Percentiles rank a stretch among this genome's conserved stretches.
These are phyloP conservation scores for Aspergillus niger DNA, from an alignment of 2,329 filamentous ascomycete species.

Conservation along the genomic window DNA sequence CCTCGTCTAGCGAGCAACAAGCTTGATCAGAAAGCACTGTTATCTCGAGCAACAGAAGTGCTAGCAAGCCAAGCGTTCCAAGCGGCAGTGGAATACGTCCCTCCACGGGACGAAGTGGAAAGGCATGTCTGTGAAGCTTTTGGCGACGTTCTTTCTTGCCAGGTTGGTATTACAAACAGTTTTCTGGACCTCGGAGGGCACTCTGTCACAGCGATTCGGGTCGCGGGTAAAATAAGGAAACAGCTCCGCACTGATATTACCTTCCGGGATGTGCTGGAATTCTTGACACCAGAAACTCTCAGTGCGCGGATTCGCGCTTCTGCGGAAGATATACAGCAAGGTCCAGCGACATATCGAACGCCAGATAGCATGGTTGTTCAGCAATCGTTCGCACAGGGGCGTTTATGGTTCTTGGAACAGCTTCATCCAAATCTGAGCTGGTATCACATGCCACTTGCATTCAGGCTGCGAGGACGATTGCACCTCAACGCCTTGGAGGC, in stretches of 20 bases:
- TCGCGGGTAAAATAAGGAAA: neutral
- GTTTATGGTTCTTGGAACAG: constrained; percentile 10
- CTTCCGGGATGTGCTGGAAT: constrained; percentile 3
- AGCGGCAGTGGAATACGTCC: neutral
- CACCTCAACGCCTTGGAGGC: constrained; percentile 4
- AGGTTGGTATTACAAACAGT: neutral
- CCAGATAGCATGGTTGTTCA: neutral
- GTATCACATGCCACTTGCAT: constrained; percentile 2
- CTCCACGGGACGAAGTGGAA: neutral
- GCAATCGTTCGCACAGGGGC: constrained; percentile 9
- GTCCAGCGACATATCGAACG: no score
- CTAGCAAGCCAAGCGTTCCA: neutral
- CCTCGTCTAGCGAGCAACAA: neutral
- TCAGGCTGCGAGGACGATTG: neutral
- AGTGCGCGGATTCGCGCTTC: neutral
- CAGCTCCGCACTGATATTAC: neutral
- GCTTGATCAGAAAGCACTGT: neutral
- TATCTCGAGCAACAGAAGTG: neutral
- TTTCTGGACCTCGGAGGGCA: constrained; percentile 3
- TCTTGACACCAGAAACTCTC: neutral
- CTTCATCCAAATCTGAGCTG: neutral
- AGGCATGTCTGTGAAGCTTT: neutral
- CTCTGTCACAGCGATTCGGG: constrained; percentile 1
- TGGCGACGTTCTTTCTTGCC: neutral
- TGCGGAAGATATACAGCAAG: neutral